Conservation (phyloP, 345 rosid genomes). For the Pugionium cornutum region DNA sequence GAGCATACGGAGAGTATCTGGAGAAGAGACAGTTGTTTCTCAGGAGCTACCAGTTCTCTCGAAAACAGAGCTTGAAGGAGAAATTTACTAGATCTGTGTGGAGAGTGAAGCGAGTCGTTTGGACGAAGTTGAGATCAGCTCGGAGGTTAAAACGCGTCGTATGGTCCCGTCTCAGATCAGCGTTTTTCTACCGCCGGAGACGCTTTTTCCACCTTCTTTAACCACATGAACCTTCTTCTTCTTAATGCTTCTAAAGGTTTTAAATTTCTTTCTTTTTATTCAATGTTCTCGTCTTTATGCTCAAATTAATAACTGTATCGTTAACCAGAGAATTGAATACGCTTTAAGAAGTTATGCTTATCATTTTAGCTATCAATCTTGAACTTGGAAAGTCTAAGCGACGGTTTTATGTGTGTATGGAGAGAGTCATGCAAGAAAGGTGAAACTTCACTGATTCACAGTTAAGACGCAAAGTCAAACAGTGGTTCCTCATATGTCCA, state of each 20-base stretch:
- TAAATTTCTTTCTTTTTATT: background rate
- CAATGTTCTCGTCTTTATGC: background rate
- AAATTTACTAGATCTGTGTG: conserved; percentile 46
- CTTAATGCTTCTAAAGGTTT: conserved; percentile 34
- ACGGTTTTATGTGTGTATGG: conserved; percentile 10
- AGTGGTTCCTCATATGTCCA: background rate
- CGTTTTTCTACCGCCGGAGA: conserved; percentile 47
- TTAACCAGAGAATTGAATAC: background rate
- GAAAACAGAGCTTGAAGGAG: conserved; percentile 56
- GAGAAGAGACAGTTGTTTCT: conserved; percentile 83
- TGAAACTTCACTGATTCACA: conserved; percentile 18
- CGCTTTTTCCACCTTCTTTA: conserved; percentile 56
- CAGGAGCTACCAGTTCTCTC: conserved; percentile 73
- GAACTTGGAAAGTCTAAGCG: background rate
- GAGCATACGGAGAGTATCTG: conserved; percentile 41
- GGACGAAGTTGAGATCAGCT: conserved; percentile 50
- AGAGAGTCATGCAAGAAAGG: conserved; percentile 30
- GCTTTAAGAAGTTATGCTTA: background rate
- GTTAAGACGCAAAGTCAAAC: conserved; percentile 5
- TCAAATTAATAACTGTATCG: conserved; percentile 5
- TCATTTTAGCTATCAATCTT: background rate
- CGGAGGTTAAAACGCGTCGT: conserved; percentile 51
- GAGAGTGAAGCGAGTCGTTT: conserved; percentile 49
- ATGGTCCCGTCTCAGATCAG: conserved; percentile 52
- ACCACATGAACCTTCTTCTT: conserved; percentile 28